Evolutionary conservation across 768 basidiomycete genomes (phyloP).

Genomic region (Thelephora ganbajun): DNA sequence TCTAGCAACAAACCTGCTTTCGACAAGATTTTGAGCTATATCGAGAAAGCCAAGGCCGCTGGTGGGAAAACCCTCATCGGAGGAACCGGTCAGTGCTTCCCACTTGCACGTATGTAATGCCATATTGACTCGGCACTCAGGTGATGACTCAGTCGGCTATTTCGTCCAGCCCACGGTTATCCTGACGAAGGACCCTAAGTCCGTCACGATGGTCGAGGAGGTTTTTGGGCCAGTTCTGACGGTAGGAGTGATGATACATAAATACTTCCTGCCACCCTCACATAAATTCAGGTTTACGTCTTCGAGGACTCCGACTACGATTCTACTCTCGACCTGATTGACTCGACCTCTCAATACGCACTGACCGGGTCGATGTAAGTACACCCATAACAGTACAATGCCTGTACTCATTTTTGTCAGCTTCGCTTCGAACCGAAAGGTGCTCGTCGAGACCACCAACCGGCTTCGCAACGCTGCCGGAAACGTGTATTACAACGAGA

Average conservation of each 20-base stretch:
- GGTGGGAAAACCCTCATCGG: conserved; percentile 88
- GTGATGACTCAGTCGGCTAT: conserved; percentile 84
- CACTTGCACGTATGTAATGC: neutral
- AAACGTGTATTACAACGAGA: conserved; percentile 97
- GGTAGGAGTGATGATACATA: conserved; percentile 22
- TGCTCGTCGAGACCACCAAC: conserved; percentile 67
- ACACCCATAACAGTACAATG: neutral
- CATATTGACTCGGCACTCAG: conserved; percentile 20
- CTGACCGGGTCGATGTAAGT: conserved; percentile 90
- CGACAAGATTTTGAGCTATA: conserved; percentile 73
- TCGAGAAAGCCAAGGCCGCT: conserved; percentile 73
- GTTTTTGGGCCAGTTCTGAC: conserved; percentile 96
- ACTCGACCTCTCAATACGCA: conserved; percentile 76
- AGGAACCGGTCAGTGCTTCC: conserved; percentile 42
- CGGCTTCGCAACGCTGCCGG: conserved; percentile 84
- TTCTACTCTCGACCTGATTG: conserved; percentile 74
- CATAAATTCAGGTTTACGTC: conserved; percentile 55
- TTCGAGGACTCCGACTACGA: conserved; percentile 84
- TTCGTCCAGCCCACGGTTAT: conserved; percentile 93
- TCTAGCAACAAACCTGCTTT: conserved; percentile 71
- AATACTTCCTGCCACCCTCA: neutral
- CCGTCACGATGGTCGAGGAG: conserved; percentile 85
- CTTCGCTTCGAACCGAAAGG: conserved; percentile 73
- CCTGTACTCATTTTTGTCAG: conserved; percentile 22
- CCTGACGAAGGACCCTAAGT: conserved; percentile 78